phyloP scores from a whole-genome alignment of 1,284 basidiomycete species.

The Rhodotorula sp. region DNA sequence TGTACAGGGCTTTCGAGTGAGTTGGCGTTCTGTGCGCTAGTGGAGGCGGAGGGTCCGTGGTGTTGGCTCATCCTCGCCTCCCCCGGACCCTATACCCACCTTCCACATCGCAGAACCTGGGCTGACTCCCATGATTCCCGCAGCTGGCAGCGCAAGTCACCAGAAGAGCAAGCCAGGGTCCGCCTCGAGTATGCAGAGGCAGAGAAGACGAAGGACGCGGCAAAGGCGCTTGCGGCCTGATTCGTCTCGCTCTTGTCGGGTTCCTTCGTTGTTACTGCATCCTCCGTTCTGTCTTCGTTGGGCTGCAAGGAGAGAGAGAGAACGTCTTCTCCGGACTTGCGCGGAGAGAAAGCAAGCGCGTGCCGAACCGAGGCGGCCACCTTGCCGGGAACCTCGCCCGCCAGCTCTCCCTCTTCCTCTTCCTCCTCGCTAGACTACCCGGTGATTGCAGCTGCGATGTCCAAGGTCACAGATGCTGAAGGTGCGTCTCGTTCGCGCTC shows the following conservation, averaged over 20 bases:
- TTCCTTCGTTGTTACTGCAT: background rate
- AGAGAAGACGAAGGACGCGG: conserved; percentile 18
- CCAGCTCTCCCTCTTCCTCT: background rate
- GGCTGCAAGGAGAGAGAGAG: too few species aligned
- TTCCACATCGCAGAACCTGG: too few species aligned
- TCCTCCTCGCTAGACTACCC: too few species aligned
- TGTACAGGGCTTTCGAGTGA: conserved; percentile 38
- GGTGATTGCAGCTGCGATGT: background rate
- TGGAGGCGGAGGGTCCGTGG: background rate
- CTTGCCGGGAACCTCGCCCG: too few species aligned
- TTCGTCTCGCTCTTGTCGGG: background rate
- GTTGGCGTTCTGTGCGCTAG: background rate
- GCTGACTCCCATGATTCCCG: background rate
- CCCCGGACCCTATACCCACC: background rate
- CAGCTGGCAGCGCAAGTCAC: conserved; percentile 35
- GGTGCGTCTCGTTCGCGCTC: background rate
- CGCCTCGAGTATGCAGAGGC: conserved; percentile 7
- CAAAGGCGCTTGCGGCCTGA: conserved; percentile 15
- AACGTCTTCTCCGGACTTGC: too few species aligned
- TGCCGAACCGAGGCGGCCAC: too few species aligned
- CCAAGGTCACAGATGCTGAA: conserved; percentile 2
- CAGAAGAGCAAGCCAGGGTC: conserved; percentile 32
- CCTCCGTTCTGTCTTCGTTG: background rate
- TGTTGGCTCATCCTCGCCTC: background rate
- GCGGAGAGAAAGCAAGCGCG: too few species aligned